Evolutionary conservation across 1,139 yeast species (phyloP), one percentile per base, ranked within the genome.

Genomic region (Hansenula sp.): DNA sequence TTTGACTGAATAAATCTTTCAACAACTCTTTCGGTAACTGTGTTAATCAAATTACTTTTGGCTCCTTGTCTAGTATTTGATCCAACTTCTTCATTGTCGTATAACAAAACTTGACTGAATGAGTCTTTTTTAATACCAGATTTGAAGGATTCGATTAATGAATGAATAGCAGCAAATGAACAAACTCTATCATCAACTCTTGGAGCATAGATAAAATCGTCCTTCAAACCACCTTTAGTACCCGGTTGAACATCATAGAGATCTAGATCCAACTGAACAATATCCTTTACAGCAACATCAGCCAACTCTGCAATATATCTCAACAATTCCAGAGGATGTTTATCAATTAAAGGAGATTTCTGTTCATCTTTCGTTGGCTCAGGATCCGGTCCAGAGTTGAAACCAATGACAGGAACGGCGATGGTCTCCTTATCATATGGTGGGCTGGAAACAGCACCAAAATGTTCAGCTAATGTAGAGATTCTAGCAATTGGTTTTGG

Each of bases 181-280:
- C 87, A 81, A 46, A 81, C 64, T 58, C 87, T 67, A 62, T 82
- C 89, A 56, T 82, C 89, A 37, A 81, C 63, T 55, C 88, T 68
- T 36, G 88, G 86, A 21, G 84, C 83, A 58, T 71, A 79, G 37
- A 82, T 61, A 58, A 81, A 81, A 49, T 82, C 88, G 46, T 73
- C 69, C 43, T 72, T 70, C 48, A 81, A 62, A 3, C 89, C 88
- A 44, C 86, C 87, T 46, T 74, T 60, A 15, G 74, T 61, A 42
- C 85, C 86, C 57, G 70, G 71, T 58, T 81, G 87, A n/a, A 77
- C 76, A 55, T 81, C 88, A 51, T 71, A 81, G 44, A 82, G 59
- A 51, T 82, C 87, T 51, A 81, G 65, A 51, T 82, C 89, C 57
- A 82, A 57, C 49, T 78, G 82, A 36, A 76, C 58, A 40, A 82